Percentiles rank a stretch among this genome's conserved stretches.
These are phyloP conservation scores for Aphelidium insulamus DNA, from an alignment of 371 early-diverging fungal genomes.

Conservation along the genomic window DNA sequence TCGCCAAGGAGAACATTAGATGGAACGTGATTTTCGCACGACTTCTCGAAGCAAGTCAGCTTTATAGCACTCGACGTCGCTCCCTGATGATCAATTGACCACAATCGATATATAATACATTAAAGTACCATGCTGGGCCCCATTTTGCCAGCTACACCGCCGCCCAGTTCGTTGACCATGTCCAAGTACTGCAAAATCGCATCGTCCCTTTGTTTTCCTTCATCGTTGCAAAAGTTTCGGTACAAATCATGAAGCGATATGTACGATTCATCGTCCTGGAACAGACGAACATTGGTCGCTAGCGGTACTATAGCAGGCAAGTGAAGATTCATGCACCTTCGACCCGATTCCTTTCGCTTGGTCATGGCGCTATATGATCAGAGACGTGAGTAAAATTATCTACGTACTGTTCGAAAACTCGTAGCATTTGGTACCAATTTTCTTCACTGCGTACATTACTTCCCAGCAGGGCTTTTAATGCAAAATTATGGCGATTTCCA, in stretches of 20 bases:
- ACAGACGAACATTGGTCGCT: constrained; percentile 75
- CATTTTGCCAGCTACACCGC: constrained; percentile 2
- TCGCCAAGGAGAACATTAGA: constrained; percentile 15
- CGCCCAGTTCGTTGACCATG: constrained; percentile 19
- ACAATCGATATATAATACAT: constrained; percentile 4
- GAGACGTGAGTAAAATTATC: neutral
- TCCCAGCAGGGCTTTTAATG: too few species aligned
- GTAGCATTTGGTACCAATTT: constrained; percentile 72
- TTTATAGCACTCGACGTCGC: constrained; percentile 5
- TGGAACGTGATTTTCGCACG: neutral
- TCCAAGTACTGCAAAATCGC: constrained; percentile 47
- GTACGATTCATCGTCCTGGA: constrained; percentile 74
- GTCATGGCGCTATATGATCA: constrained; percentile 31
- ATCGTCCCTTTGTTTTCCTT: constrained; percentile 51
- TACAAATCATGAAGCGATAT: constrained; percentile 63
- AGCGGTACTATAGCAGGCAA: constrained; percentile 74
- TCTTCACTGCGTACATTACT: constrained; percentile 88
- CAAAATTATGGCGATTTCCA: constrained; percentile 57
- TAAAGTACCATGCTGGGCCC: constrained; percentile 1
- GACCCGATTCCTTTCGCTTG: constrained; percentile 45
- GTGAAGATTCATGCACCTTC: constrained; percentile 67
- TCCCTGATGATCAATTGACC: constrained; percentile 1
- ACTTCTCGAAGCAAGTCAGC: neutral
- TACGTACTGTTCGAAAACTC: too few species aligned
- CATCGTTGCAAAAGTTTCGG: constrained; percentile 48